Conservation (phyloP, 192 early-diverging fungal genomes). For the Tieghemiomyces parasiticus region DNA sequence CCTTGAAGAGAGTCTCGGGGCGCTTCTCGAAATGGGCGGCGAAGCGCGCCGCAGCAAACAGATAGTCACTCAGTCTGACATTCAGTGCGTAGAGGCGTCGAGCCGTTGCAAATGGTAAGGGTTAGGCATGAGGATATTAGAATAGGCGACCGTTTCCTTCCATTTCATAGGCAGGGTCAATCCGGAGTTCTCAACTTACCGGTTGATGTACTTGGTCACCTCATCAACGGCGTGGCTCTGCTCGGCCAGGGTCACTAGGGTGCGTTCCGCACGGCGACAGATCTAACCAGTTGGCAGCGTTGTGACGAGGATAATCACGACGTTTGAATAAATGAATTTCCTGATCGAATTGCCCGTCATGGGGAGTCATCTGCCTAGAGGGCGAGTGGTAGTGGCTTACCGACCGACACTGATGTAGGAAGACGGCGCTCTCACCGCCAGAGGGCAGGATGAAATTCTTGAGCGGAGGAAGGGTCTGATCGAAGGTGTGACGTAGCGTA, state of each 20-base stretch:
- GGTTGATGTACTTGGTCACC: constrained; percentile 1
- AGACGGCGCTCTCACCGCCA: constrained; percentile 6
- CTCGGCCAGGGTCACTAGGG: neutral
- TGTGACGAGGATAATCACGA: neutral
- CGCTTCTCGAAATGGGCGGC: constrained; percentile 8
- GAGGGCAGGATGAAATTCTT: constrained; percentile 11
- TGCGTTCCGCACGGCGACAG: constrained; percentile 12
- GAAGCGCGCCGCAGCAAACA: constrained; percentile 11
- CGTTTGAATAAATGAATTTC: neutral
- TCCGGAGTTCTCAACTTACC: neutral
- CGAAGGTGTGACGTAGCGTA: neutral
- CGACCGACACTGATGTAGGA: constrained; percentile 13
- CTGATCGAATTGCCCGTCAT: neutral
- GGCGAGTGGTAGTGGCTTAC: neutral
- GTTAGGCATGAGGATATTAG: neutral
- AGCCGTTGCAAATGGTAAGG: neutral
- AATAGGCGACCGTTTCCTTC: neutral
- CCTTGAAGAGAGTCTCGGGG: neutral
- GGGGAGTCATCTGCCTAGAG: neutral
- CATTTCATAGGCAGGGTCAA: neutral
- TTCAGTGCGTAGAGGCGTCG: neutral
- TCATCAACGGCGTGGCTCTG: neutral
- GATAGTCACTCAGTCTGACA: constrained; percentile 10
- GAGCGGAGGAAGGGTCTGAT: constrained; percentile 1
- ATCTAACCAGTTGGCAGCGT: neutral